phyloP scores from a whole-genome alignment of 1,139 yeast genomes.

The Kodamaea suecica region DNA sequence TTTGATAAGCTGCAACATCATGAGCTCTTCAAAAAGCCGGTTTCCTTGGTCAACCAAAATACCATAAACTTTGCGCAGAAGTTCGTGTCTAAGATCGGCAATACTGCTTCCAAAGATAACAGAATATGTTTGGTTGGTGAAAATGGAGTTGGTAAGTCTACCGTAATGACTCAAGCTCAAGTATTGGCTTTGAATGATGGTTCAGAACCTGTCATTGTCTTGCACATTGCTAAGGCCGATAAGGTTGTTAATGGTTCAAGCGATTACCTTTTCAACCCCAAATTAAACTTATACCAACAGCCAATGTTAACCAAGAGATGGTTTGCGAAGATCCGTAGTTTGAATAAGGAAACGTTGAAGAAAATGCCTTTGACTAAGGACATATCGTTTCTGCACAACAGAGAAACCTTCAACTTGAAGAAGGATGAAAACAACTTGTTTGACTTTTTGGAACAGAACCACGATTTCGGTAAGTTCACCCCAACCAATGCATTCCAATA shows the following conservation, averaged over 20 bases:
- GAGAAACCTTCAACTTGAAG: conserved; percentile 33
- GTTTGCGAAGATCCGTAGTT: conserved; percentile 53
- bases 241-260: conserved; percentile 66
- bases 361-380: conserved; percentile 50
- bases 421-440: conserved; percentile 43
- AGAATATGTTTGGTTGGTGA: conserved; percentile 64
- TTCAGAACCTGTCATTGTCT: conserved; percentile 48
- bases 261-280: conserved; percentile 60
- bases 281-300: conserved; percentile 57
- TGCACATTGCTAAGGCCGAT: conserved; percentile 67
- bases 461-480: conserved; percentile 38
- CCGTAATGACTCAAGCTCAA: conserved; percentile 68
- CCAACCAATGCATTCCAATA: conserved; percentile 46
- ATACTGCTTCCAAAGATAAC: conserved; percentile 36
- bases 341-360: conserved; percentile 52
- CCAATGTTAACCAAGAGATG: conserved; percentile 74
- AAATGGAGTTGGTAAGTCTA: conserved; percentile 78
- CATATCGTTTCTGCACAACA: conserved; percentile 32
- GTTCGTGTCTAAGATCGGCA: conserved; percentile 26
- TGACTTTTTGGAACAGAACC: conserved; percentile 36
- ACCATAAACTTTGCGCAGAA: conserved; percentile 23
- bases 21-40: conserved; percentile 58
- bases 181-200: conserved; percentile 49
- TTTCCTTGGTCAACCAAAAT: conserved; percentile 47
- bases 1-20: conserved; percentile 64